These are phyloP conservation scores for Fusarium goolgardi DNA, from an alignment of 2,329 filamentous ascomycete species.

Conservation along the genomic window DNA sequence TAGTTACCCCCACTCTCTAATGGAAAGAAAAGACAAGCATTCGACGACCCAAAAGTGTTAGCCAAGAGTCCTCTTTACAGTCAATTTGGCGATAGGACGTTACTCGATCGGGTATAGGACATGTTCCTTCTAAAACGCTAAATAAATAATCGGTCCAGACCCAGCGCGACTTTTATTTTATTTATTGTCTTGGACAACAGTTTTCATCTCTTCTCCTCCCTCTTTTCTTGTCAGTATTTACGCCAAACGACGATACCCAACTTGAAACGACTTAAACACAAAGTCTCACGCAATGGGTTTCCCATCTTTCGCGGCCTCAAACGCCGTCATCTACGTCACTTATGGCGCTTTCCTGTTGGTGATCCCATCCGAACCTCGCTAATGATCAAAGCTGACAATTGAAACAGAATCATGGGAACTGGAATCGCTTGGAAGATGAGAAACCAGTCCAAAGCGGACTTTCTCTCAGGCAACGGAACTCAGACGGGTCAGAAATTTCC, in stretches of 20 bases:
- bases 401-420: conserved; percentile 70
- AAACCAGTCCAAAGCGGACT: conserved; percentile 75
- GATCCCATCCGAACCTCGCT: conserved; percentile 19
- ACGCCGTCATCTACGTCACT: conserved; percentile 84
- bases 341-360: conserved; percentile 81
- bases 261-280: background rate
- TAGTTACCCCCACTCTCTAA: conserved; percentile 26
- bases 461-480: conserved; percentile 80
- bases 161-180: conserved; percentile 30
- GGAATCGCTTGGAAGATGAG: conserved; percentile 68
- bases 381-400: conserved; percentile 31
- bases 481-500: conserved; percentile 76
- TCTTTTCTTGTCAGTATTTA: background rate
- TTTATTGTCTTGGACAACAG: conserved; percentile 9
- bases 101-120: conserved; percentile 30
- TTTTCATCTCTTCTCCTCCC: conserved; percentile 7
- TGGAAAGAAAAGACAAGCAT: conserved; percentile 18
- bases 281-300: conserved; percentile 69
- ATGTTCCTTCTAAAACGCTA: conserved; percentile 17
- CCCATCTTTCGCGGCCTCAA: conserved; percentile 80
- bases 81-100: conserved; percentile 31
- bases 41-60: conserved; percentile 11
- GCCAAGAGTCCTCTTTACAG: conserved; percentile 16
- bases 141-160: conserved; percentile 12
- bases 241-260: background rate